Evolutionary conservation across 805 yeast genomes (phyloP), one percentile per base, ranked within the genome.

Genomic region (Lipomyces chichibuensis): DNA sequence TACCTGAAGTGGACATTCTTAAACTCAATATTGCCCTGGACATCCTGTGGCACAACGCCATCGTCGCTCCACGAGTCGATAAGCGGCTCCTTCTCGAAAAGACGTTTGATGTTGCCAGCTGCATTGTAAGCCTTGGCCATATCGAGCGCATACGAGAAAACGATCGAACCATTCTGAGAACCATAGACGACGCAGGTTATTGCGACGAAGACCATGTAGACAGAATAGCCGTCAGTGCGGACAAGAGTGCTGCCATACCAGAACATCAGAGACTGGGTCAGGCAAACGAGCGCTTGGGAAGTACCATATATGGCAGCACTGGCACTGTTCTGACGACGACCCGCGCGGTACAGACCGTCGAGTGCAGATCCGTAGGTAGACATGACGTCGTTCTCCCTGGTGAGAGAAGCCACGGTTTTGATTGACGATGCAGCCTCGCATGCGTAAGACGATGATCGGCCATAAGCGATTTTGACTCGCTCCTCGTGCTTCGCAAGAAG

Each of bases 11-110:
- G 67, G 9, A 76, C 75, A 54, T 78, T 77, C 14, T 79, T 65
- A 72, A 92, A 85, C 37, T 74, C 78, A 17, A 92, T 83, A 20
- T 80, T 77, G 20, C 92, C 93, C 17, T 62, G 69, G 17, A 65
- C 60, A 23, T 72, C 73, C 6, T 76, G 70, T 3, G 71, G 64
- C 75, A 1, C 76, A 3, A 23, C 54, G 3, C 82, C 82, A 14
- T 72, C 74, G 6, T 57, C 57, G 33, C 73, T 64, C 77, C 77
- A 75, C 14, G 75, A 65, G 60, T 80, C 83, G 59, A 80, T 77
- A n/a, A 66, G 59, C 1, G 84, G 83, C 55, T 64, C 60, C 14
- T 75, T 73, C 13, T 74, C 76, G 58, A 79, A 69, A 52, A 81
- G 60, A 13, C 77, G 69, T 56, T 74, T 67, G 32, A 81, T 73